These are phyloP conservation scores for Calonectria hawksworthii DNA, from an alignment of 2,329 filamentous ascomycete genomes.

Conservation along the genomic window DNA sequence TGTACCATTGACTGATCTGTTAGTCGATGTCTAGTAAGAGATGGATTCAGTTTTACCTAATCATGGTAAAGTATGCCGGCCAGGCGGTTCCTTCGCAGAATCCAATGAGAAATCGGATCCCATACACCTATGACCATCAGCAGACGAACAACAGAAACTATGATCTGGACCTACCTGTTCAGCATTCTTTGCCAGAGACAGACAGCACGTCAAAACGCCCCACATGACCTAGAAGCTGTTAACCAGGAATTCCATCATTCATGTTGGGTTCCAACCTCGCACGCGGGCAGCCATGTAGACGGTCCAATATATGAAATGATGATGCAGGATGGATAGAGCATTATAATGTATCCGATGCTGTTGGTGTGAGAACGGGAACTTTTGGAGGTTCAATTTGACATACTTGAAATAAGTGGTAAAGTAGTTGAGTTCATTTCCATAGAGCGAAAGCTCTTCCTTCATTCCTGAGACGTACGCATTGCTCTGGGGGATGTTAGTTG, in stretches of 20 bases:
- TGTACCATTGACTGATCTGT: slow-evolving; percentile 12
- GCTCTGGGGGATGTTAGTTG: neutral
- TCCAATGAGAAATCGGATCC: slow-evolving; percentile 23
- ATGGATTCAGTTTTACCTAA: slow-evolving; percentile 5
- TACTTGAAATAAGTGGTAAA: slow-evolving; percentile 25
- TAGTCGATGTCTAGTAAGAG: neutral
- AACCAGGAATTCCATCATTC: neutral
- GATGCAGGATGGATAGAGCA: slow-evolving; percentile 29
- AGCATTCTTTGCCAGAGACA: neutral
- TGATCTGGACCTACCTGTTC: neutral
- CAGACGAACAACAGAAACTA: too few species aligned
- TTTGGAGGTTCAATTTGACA: neutral
- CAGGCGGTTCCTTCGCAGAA: slow-evolving; percentile 27
- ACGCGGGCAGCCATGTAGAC: slow-evolving; percentile 22
- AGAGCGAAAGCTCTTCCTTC: slow-evolving; percentile 25
- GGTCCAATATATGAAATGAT: slow-evolving; percentile 27
- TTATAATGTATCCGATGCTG: slow-evolving; percentile 29
- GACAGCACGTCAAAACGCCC: slow-evolving; percentile 1
- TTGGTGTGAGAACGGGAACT: neutral
- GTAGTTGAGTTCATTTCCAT: slow-evolving; percentile 26
- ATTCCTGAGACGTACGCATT: slow-evolving; percentile 29
- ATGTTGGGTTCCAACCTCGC: slow-evolving; percentile 6
- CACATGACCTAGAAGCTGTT: neutral
- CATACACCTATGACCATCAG: slow-evolving; percentile 16
- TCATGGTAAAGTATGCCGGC: slow-evolving; percentile 32